phyloP scores from a whole-genome alignment of 331 rosid species.

The Stylosanthes scabra region DNA sequence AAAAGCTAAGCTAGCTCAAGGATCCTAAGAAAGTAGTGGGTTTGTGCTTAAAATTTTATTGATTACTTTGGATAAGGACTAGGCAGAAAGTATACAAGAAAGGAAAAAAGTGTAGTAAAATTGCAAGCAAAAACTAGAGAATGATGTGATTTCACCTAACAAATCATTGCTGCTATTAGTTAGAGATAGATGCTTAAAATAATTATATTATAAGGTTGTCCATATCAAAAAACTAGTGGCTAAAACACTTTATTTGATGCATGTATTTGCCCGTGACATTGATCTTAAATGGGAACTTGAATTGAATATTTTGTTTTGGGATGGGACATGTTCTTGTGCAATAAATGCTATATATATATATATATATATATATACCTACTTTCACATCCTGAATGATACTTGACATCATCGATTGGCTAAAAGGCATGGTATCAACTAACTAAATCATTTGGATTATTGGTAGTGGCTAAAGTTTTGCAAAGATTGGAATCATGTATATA shows the following conservation, averaged over 20 bases:
- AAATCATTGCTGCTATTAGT: background rate
- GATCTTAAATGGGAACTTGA: slow-evolving; percentile 25
- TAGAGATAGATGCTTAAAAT: too few species aligned
- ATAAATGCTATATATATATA: background rate
- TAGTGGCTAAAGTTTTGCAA: slow-evolving; percentile 4
- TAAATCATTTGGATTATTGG: background rate
- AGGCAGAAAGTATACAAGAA: slow-evolving; percentile 2
- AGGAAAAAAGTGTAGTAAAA: background rate
- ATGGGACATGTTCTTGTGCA: slow-evolving; percentile 27
- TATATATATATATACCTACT: background rate
- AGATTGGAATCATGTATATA: slow-evolving; percentile 4
- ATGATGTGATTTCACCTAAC: slow-evolving; percentile 2
- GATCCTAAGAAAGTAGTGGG: background rate
- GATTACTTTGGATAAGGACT: background rate
- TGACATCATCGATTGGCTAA: slow-evolving; percentile 23
- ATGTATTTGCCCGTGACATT: slow-evolving; percentile 22
- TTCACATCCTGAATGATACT: slow-evolving; percentile 12
- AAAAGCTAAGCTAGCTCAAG: background rate
- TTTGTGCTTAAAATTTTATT: background rate
- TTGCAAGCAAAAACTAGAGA: background rate
- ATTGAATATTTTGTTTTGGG: slow-evolving; percentile 34
- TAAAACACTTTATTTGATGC: slow-evolving; percentile 33
- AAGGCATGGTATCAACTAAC: slow-evolving; percentile 8
- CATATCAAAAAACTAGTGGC: slow-evolving; percentile 33
- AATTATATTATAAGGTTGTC: slow-evolving; percentile 14